These are phyloP conservation scores for Alternaria angustiovoidea DNA, from an alignment of 2,329 filamentous ascomycete species.

Conservation along the genomic window DNA sequence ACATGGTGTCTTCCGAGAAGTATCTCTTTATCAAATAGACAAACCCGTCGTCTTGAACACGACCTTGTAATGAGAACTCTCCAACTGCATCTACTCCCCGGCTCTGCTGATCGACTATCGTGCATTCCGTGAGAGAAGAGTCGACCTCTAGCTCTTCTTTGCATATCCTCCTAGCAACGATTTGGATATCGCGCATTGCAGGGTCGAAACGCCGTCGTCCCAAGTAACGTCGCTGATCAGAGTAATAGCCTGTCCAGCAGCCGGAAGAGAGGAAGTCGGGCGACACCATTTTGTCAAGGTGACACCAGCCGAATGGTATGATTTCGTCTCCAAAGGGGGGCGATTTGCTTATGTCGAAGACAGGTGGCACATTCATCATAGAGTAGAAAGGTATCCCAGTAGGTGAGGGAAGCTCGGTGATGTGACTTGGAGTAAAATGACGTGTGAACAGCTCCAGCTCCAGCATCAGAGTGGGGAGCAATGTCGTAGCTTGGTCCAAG, in stretches of 20 bases:
- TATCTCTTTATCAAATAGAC: conserved; percentile 29
- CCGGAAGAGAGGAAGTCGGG: conserved; percentile 24
- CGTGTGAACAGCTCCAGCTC: conserved; percentile 6
- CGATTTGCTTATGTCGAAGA: conserved; percentile 2
- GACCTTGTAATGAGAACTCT: conserved; percentile 25
- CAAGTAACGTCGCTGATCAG: conserved; percentile 18
- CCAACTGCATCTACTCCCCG: conserved; percentile 25
- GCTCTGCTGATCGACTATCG: conserved; percentile 17
- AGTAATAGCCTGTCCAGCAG: conserved; percentile 28
- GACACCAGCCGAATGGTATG: conserved; percentile 22
- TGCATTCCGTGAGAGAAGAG: not conserved
- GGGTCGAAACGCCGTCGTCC: conserved; percentile 15
- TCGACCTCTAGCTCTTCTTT: not conserved
- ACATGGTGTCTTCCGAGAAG: conserved; percentile 7
- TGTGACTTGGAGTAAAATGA: not conserved
- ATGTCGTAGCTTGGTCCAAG: conserved; percentile 18
- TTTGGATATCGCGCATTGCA: conserved; percentile 21
- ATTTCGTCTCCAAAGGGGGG: not conserved
- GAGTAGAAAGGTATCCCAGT: conserved; percentile 19
- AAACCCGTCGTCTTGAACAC: conserved; percentile 22
- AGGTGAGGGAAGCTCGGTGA: conserved; percentile 18
- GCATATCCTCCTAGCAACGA: conserved; percentile 10
- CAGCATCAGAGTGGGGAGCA: conserved; percentile 13
- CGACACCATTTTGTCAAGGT: conserved; percentile 27
- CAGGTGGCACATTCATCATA: conserved; percentile 26